A percentile compares a stretch with the other conserved stretches of the same genome.
phyloP scores from a whole-genome alignment of 495 filamentous ascomycete species.

The Neurospora intermedia region DNA sequence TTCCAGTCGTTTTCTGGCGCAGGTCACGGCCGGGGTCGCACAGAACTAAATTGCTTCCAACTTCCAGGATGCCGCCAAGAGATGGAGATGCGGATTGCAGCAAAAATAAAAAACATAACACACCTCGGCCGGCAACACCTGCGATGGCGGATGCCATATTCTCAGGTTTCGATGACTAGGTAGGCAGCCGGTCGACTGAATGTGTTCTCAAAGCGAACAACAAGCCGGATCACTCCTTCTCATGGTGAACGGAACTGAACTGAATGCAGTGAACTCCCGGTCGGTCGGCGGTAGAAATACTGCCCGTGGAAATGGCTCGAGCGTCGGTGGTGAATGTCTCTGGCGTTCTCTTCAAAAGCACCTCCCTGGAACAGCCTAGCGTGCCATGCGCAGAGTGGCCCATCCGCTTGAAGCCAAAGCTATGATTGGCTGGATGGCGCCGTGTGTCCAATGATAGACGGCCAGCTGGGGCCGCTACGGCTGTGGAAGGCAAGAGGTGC shows the following conservation, averaged over 20 bases:
- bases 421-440: background rate
- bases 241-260: background rate
- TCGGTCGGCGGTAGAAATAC: background rate
- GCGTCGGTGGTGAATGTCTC: background rate
- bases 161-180: background rate
- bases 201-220: background rate
- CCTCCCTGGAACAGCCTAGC: slow-evolving; percentile 30
- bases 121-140: background rate
- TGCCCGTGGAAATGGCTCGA: background rate
- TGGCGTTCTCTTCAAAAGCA: slow-evolving; percentile 15
- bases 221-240: background rate
- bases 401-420: background rate
- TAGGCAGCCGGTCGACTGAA: background rate
- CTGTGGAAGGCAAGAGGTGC: background rate
- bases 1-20: background rate
- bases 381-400: slow-evolving; percentile 14
- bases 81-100: background rate
- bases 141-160: background rate
- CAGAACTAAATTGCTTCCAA: background rate
- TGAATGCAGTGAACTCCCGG: background rate
- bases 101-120: background rate
- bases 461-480: background rate
- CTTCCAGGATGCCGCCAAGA: background rate
- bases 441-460: background rate
- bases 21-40: background rate